Evolutionary conservation across 371 early-diverging fungal species (phyloP).

Genomic region (Zopfochytrium polystomum): DNA sequence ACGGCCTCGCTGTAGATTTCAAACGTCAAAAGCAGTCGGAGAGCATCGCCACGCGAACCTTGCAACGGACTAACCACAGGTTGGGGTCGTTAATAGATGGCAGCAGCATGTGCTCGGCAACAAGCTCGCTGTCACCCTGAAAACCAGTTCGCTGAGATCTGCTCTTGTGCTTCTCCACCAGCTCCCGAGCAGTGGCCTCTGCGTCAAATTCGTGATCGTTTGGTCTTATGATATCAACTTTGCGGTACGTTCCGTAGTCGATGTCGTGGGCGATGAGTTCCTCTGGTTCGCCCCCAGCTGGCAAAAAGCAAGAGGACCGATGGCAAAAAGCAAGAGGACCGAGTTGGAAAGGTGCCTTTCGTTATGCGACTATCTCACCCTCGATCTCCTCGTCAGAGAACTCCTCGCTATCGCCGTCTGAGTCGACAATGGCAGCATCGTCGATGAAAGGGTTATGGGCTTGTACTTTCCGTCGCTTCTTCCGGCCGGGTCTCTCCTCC

Average conservation of each 20-base stretch:
- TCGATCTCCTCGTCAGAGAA: constrained; percentile 59
- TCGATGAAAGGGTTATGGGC: constrained; percentile 49
- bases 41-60: constrained; percentile 42
- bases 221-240: constrained; percentile 66
- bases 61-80: constrained; percentile 91
- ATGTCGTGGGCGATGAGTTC: constrained; percentile 72
- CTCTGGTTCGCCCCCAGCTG: constrained; percentile 6
- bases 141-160: constrained; percentile 7
- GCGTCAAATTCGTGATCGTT: constrained; percentile 75
- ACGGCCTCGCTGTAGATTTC: constrained; percentile 79
- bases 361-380: background rate
- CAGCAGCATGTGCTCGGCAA: constrained; percentile 75
- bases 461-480: constrained; percentile 3
- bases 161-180: constrained; percentile 77
- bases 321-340: background rate
- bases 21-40: constrained; percentile 1
- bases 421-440: constrained; percentile 70
- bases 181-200: constrained; percentile 76
- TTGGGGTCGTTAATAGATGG: constrained; percentile 90
- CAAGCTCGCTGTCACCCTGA: constrained; percentile 45
- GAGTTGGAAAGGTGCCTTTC: background rate
- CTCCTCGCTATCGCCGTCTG: constrained; percentile 74
- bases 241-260: constrained; percentile 55
- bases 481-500: no score
- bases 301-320: no score